Base-by-base conservation (phyloP, 768 basidiomycete species). In the Termitomyces eurrhizus region DNA sequence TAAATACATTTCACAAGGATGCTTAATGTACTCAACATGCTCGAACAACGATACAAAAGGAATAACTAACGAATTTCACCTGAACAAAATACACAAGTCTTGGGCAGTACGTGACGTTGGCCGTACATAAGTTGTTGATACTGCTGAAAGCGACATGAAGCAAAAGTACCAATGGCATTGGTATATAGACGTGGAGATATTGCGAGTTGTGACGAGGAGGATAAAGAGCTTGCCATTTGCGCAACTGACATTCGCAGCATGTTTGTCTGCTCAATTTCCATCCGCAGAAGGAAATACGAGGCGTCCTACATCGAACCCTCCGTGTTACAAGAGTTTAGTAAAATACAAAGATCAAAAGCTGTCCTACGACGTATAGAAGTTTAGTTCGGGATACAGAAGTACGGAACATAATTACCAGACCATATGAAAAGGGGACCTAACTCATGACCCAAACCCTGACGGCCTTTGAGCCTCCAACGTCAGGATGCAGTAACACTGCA, bases 371-470 rank as follows among this genome's bases (percentile, higher is more conserved):
- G 29, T 29, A 54, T 42, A 42, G 13, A 11, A 7, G 7, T 32
- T 29, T 12, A 54, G 39, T n/a, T 9, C 18, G 21, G 4, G 26
- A 32, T 2, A 11, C 26, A 24, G 4, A 18, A 9, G 24, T 21
- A 14, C 11, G 9, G 1, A 35, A 37, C 14, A 18, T 32, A 24
- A 37, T 29, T 2, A 16, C 26, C 24, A 2, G 16, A 29, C 41
- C 52, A 42, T 32, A 26, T n/a, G 26, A 35, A 37, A 54, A 24
- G 24, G 29, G 9, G 41, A 18, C 35, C 54, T 59, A 78, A 52
- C 78, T 71, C 75, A 84, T 83, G 39, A 89, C 81, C 89, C 89
- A 90, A 46, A 74, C 67, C 60, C 83, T 72, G 12, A 88, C 87
- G 1, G 79, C 81, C 56, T 83, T 78, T 49, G 79, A 82, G 0